phyloP scores from a whole-genome alignment of 768 basidiomycete species.

The Neoboletus subvelutipes region DNA sequence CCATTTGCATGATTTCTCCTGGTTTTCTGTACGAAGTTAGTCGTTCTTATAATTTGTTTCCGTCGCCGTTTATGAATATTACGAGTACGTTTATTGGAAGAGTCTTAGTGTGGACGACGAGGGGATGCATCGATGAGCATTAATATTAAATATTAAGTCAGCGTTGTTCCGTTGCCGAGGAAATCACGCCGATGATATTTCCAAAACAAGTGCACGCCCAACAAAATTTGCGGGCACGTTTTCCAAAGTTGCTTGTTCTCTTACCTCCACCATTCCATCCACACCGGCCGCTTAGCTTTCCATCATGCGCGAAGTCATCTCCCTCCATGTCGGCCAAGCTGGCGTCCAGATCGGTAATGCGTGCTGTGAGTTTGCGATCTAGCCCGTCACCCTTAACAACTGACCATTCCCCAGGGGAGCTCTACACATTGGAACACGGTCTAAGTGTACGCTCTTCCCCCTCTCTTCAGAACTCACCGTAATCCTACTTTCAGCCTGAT shows the following conservation, averaged over 20 bases:
- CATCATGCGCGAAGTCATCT: constrained; percentile 90
- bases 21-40: constrained; percentile 29
- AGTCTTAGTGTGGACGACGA: too few relatives aligned
- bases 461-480: constrained; percentile 12
- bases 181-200: constrained; percentile 17
- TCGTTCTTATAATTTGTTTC: constrained; percentile 31
- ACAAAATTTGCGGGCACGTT: constrained; percentile 20
- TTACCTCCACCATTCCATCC: constrained; percentile 12
- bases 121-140: too few relatives aligned
- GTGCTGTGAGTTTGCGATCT: constrained; percentile 67
- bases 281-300: constrained; percentile 9
- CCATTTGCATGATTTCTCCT: constrained; percentile 19
- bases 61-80: constrained; percentile 33
- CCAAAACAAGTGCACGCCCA: constrained; percentile 22
- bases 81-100: constrained; percentile 26
- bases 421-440: constrained; percentile 98
- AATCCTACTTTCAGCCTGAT: constrained; percentile 62
- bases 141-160: too few relatives aligned
- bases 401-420: constrained; percentile 66
- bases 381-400: constrained; percentile 5
- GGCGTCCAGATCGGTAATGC: constrained; percentile 94
- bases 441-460: constrained; percentile 65
- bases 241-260: constrained; percentile 7
- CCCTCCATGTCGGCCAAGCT: constrained; percentile 95
- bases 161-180: not conserved